Evolutionary conservation across 768 basidiomycete species (phyloP).

Genomic region (Cantharellus anzutake): DNA sequence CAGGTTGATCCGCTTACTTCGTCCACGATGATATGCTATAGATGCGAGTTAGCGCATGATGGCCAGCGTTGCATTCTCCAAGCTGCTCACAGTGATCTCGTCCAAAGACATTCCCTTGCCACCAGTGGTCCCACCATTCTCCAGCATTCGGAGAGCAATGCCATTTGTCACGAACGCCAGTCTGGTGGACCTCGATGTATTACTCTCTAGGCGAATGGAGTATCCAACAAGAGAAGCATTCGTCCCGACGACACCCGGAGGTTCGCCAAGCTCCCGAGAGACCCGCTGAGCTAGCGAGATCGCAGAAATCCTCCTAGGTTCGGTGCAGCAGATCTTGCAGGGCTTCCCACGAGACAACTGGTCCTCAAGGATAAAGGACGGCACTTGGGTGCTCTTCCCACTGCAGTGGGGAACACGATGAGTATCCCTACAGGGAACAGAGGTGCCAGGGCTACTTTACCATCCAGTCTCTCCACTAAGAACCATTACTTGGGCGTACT

Average conservation of each 20-base stretch:
- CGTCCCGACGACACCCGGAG: slow-evolving; percentile 58
- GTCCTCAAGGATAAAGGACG: slow-evolving; percentile 84
- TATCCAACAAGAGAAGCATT: slow-evolving; percentile 73
- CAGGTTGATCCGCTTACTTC: slow-evolving; percentile 32
- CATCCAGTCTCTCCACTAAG: slow-evolving; percentile 72
- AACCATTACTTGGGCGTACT: slow-evolving; percentile 65
- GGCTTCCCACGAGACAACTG: slow-evolving; percentile 57
- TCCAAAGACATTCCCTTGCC: slow-evolving; percentile 72
- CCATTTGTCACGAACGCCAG: slow-evolving; percentile 83
- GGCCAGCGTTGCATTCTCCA: not conserved
- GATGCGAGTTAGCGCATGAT: not conserved
- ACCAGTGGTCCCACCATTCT: slow-evolving; percentile 50
- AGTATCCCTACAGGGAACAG: slow-evolving; percentile 11
- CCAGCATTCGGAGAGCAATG: slow-evolving; percentile 93
- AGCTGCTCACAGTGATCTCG: slow-evolving; percentile 63
- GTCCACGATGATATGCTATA: slow-evolving; percentile 83
- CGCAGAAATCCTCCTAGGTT: slow-evolving; percentile 88
- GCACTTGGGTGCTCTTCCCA: slow-evolving; percentile 94
- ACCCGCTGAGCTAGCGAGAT: slow-evolving; percentile 92
- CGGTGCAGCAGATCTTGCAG: slow-evolving; percentile 89
- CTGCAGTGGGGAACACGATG: slow-evolving; percentile 24
- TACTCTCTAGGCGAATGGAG: slow-evolving; percentile 82
- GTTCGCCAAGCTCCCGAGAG: slow-evolving; percentile 80
- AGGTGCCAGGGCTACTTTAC: slow-evolving; percentile 17
- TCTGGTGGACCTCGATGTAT: slow-evolving; percentile 58